Evolutionary conservation across 139 green algal genomes (phyloP).

Genomic region (Pleodorina starrii): DNA sequence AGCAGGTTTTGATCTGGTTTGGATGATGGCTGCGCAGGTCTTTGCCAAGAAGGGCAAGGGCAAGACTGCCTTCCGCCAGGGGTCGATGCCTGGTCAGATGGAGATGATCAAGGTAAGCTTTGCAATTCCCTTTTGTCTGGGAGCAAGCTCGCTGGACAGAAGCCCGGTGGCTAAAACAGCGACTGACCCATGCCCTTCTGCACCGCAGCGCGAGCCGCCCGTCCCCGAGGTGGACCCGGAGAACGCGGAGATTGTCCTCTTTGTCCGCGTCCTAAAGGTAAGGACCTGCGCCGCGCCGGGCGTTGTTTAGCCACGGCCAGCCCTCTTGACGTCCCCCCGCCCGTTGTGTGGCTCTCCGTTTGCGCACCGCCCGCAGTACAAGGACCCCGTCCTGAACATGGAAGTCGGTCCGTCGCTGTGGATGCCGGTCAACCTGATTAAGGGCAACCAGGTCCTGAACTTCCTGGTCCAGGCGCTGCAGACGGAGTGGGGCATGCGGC

Average conservation of each 20-base stretch:
- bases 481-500: constrained; percentile 66
- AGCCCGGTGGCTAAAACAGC: background rate
- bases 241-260: constrained; percentile 87
- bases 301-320: no score
- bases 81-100: constrained; percentile 36
- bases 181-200: background rate
- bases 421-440: constrained; percentile 79
- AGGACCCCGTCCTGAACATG: constrained; percentile 14
- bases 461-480: constrained; percentile 73
- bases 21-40: constrained; percentile 49
- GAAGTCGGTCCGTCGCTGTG: constrained; percentile 55
- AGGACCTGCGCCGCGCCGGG: no score
- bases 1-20: background rate
- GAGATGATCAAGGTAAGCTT: constrained; percentile 35
- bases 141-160: background rate
- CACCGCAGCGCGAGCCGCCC: constrained; percentile 56
- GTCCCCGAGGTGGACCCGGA: constrained; percentile 80
- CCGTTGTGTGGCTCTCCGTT: background rate
- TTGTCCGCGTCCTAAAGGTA: constrained; percentile 68
- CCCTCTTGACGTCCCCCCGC: no score
- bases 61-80: constrained; percentile 37
- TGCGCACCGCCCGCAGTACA: constrained; percentile 45
- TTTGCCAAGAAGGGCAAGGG: constrained; percentile 66
- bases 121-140: background rate
- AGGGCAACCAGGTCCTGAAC: constrained; percentile 75